These are phyloP conservation scores for Penicillium janthinellum DNA, from an alignment of 2,329 filamentous ascomycete genomes.

Conservation along the genomic window DNA sequence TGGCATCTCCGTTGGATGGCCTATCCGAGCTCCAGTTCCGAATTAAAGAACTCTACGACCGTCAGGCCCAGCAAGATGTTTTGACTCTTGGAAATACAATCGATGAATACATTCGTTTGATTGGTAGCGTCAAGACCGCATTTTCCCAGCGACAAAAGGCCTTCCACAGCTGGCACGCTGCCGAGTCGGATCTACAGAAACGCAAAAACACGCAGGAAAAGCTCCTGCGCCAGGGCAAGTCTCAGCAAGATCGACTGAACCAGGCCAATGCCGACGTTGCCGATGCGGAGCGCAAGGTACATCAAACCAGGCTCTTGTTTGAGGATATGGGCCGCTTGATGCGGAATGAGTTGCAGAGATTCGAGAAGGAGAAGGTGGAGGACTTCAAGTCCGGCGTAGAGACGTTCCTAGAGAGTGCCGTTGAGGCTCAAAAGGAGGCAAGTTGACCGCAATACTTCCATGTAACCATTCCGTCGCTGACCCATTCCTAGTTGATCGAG, in stretches of 20 bases:
- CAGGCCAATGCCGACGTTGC: slow-evolving; percentile 90
- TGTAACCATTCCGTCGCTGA: slow-evolving; percentile 4
- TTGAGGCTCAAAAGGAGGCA: slow-evolving; percentile 98
- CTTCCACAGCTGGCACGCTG: slow-evolving; percentile 89
- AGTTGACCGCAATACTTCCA: slow-evolving; percentile 33
- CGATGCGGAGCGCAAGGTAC: slow-evolving; percentile 91
- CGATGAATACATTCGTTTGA: slow-evolving; percentile 95
- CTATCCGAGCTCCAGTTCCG: slow-evolving; percentile 91
- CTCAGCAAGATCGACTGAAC: slow-evolving; percentile 91
- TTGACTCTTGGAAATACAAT: slow-evolving; percentile 96
- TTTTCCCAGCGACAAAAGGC: slow-evolving; percentile 93
- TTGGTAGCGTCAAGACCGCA: slow-evolving; percentile 90
- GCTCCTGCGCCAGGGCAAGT: slow-evolving; percentile 89
- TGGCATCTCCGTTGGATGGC: slow-evolving; percentile 86
- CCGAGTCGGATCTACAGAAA: slow-evolving; percentile 88
- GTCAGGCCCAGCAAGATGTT: slow-evolving; percentile 95
- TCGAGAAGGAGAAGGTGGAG: slow-evolving; percentile 96
- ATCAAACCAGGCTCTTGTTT: slow-evolving; percentile 85
- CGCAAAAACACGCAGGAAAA: slow-evolving; percentile 89
- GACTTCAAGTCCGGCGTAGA: slow-evolving; percentile 98
- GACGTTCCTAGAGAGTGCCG: slow-evolving; percentile 93
- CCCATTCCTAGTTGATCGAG: slow-evolving; percentile 69
- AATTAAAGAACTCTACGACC: slow-evolving; percentile 91
- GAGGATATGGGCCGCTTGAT: slow-evolving; percentile 97
- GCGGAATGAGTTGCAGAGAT: slow-evolving; percentile 86